Evolutionary conservation across 192 early-diverging fungal genomes (phyloP), one percentile per base, ranked within the genome.

Genomic region (Dimargaris cristalligena): DNA sequence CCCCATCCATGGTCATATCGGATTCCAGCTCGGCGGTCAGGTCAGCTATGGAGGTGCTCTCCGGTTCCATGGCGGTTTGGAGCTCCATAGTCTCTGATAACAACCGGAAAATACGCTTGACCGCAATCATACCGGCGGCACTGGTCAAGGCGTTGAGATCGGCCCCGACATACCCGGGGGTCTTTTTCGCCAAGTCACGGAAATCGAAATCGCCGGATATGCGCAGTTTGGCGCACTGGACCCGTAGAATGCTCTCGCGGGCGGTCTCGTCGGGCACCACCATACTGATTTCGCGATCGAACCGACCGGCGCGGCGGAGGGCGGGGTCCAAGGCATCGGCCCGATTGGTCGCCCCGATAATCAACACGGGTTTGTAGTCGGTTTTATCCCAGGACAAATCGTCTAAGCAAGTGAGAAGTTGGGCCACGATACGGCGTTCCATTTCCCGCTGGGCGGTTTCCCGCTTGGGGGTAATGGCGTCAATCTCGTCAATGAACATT

Each of bases 401-500:
- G 64, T 98, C 93, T 77, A 98, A 86, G 66, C 89, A 90, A 0
- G 94, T 98, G 61, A 98, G 71, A 44, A 98, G 72, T 72, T 98
- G 94, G 29, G 94, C 89, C 16, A 98, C 94, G 59, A 98, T 92
- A 41, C 94, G 75, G 23, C 92, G 76, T 72, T 98, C 94, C 80
- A 98, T 93, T 67, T 94, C 93, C 59, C 92, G 72, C 65, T 93
- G 89, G 6, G 92, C 72, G 25, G 66, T 74, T 20, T 74, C 72
- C 57, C 72, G 72, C 69, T 88, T 88, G 9, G 93, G 91, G 3
- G 92, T 89, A 51, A 98, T 96, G 18, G 91, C 90, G 67, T 98
- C 94, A 59, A 98, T 96, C 67, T 98, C 94, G 65, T 98, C 94
- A 62, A 98, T 92, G 61, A 98, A 98, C 56, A 98, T 74, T 26